These are phyloP conservation scores for Parietaria judaica DNA, from an alignment of 306 rosid genomes.

Conservation along the genomic window DNA sequence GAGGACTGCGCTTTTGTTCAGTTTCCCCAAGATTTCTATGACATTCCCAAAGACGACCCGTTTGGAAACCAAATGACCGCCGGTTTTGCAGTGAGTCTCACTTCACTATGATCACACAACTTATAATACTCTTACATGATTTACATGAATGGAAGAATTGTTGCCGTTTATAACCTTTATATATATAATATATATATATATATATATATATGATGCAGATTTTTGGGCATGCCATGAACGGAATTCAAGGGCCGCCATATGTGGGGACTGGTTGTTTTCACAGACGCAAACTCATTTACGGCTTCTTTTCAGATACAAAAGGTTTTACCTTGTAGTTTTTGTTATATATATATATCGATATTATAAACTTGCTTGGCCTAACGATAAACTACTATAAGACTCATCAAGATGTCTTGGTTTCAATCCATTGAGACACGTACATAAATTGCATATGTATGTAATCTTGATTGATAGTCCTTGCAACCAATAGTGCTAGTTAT, in stretches of 20 bases:
- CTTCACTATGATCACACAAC: neutral
- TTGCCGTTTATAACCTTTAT: too few species aligned
- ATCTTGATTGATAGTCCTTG: too few species aligned
- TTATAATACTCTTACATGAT: neutral
- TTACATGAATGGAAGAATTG: too few species aligned
- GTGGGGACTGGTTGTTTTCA: conserved; percentile 52
- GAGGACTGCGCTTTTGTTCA: conserved; percentile 53
- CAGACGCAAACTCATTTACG: conserved; percentile 49
- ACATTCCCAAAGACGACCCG: conserved; percentile 43
- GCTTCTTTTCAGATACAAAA: neutral
- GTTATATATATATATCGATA: too few species aligned
- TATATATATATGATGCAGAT: neutral
- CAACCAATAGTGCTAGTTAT: too few species aligned
- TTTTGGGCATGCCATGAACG: conserved; percentile 10
- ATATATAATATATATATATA: neutral
- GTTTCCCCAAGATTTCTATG: conserved; percentile 43
- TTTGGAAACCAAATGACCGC: conserved; percentile 35
- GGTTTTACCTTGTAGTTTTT: neutral
- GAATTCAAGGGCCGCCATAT: conserved; percentile 35
- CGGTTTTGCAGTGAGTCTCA: conserved; percentile 20
- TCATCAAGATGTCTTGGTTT: too few species aligned
- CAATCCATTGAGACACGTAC: too few species aligned
- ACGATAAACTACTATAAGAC: too few species aligned
- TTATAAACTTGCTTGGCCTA: too few species aligned
- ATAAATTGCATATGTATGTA: too few species aligned